Percentiles rank a stretch among this genome's conserved stretches.
phyloP scores from a whole-genome alignment of 805 yeast species.

The Ogataea paradorogensis region DNA sequence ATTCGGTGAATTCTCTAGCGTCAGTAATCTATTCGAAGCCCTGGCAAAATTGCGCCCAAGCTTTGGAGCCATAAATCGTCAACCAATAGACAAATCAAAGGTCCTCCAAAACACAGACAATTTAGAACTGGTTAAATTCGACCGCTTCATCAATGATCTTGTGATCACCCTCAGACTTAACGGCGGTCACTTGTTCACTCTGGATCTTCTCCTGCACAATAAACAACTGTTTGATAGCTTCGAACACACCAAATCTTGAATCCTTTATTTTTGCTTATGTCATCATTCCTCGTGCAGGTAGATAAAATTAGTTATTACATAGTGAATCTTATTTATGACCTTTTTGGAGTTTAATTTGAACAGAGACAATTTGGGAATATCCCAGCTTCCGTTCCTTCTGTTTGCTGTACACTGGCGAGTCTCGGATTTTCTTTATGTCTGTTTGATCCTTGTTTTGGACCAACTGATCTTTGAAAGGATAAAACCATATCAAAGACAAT shows the following conservation, averaged over 20 bases:
- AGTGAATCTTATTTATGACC: neutral
- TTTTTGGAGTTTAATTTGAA: constrained; percentile 19
- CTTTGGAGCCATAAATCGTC: neutral
- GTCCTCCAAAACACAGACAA: constrained; percentile 17
- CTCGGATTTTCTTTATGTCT: constrained; percentile 25
- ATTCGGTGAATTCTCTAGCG: constrained; percentile 38
- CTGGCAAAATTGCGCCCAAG: constrained; percentile 35
- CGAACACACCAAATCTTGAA: constrained; percentile 28
- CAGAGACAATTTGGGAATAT: constrained; percentile 29
- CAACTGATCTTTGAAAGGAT: constrained; percentile 27
- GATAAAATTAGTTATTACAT: no score
- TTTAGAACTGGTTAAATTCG: constrained; percentile 19
- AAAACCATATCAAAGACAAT: constrained; percentile 76
- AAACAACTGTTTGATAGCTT: constrained; percentile 45
- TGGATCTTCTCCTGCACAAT: constrained; percentile 55
- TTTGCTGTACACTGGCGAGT: constrained; percentile 27
- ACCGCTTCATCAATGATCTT: constrained; percentile 40
- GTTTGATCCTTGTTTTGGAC: constrained; percentile 22
- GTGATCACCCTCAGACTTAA: constrained; percentile 45
- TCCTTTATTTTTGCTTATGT: neutral
- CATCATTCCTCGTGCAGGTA: neutral
- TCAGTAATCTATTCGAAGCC: constrained; percentile 38
- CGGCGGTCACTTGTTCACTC: constrained; percentile 56
- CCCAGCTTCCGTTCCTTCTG: constrained; percentile 19
- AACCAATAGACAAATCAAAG: constrained; percentile 1